Evolutionary conservation across 768 basidiomycete genomes (phyloP).

Genomic region (Wakefieldia striispora): DNA sequence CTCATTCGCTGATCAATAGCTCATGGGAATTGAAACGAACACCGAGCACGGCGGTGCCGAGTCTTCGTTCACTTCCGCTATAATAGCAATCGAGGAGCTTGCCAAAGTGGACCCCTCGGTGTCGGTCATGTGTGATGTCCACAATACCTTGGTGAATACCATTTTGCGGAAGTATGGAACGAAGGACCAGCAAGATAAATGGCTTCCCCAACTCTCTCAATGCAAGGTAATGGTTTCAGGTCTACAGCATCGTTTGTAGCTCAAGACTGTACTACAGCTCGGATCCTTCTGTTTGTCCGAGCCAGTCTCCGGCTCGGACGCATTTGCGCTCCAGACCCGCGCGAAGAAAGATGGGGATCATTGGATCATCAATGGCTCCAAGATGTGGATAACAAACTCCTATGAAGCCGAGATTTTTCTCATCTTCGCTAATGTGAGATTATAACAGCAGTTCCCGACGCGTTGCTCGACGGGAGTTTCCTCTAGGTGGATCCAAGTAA

Average conservation of each 20-base stretch:
- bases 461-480: neutral
- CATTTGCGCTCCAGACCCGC: constrained; percentile 92
- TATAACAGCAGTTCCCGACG: neutral
- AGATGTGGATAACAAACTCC: constrained; percentile 99
- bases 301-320: constrained; percentile 90
- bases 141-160: constrained; percentile 98
- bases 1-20: constrained; percentile 39
- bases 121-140: constrained; percentile 95
- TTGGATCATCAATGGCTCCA: constrained; percentile 93
- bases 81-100: constrained; percentile 96
- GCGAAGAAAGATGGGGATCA: constrained; percentile 83
- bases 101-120: constrained; percentile 96
- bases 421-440: constrained; percentile 89
- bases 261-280: constrained; percentile 51
- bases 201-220: constrained; percentile 79
- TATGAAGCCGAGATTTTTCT: constrained; percentile 88
- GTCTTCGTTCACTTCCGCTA: constrained; percentile 90
- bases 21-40: constrained; percentile 97
- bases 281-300: constrained; percentile 97
- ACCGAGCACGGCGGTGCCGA: constrained; percentile 84
- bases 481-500: constrained; percentile 76
- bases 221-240: constrained; percentile 51
- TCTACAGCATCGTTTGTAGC: neutral
- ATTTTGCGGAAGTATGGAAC: constrained; percentile 85
- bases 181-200: constrained; percentile 82